Evolutionary conservation across 2,329 filamentous ascomycete species (phyloP), one percentile per base, ranked within the genome.

Genomic region (Didymella exigua): DNA sequence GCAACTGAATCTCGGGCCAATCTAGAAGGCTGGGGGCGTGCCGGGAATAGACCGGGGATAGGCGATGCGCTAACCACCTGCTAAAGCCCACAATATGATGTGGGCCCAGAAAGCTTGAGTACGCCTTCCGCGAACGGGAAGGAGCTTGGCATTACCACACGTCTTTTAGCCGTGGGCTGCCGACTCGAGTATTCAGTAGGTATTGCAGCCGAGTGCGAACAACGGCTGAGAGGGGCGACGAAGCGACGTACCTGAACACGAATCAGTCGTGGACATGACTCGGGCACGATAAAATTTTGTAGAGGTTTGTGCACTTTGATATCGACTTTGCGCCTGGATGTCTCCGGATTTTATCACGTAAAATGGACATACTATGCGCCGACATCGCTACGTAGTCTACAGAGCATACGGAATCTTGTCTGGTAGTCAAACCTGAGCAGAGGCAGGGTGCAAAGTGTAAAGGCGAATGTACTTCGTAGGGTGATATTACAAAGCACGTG

Each of bases 81-180:
- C 36, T 24, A 24, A n/a, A 23, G 19, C n/a, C n/a, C n/a, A n/a
- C n/a, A n/a, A 8, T 24, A 51, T 45, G 40, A 44, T 44, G 49
- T 52, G 46, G 52, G 40, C 41, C 45, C 30, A 46, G 26, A 48
- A 55, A 55, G 52, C 52, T 55, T 55, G 18, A 29, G 18, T 41
- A 21, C 46, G 52, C 52, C 52, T 55, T 46, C 52, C 52, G 47
- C 30, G 23, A 41, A 40, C 7, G 31, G 42, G 42, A 50, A 50
- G 42, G 41, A 50, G 52, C 52, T 55, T 55, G 52, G 52, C 52
- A 55, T 55, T 50, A 55, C 46, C 52, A 55, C 34, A 55, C 14
- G 9, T 29, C 14, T 31, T n/a, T 16, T 31, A 19, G 2, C 2
- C 16, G 52, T 55, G 46, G 52, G 46, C 23, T 42, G 18, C 27